These are phyloP conservation scores for Physcomitrellopsis africana DNA, from an alignment of 225 moss, liverwort and hornwort species.

Conservation along the genomic window DNA sequence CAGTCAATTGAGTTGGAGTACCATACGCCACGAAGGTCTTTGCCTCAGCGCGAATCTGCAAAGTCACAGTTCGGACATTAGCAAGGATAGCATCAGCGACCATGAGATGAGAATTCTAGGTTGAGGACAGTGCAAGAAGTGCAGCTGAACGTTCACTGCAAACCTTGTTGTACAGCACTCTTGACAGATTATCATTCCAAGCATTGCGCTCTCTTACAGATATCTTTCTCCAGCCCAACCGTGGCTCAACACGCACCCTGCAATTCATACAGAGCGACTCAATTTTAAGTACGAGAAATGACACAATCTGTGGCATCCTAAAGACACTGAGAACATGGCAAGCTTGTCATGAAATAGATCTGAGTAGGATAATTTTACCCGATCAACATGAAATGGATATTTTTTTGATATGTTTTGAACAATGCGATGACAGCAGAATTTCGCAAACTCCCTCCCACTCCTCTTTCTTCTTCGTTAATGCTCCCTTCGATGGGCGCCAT, in stretches of 20 bases:
- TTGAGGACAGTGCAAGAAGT: neutral
- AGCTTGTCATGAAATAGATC: neutral
- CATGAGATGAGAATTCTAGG: neutral
- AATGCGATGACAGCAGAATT: slow-evolving; percentile 70
- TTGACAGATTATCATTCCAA: slow-evolving; percentile 85
- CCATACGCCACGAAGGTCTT: slow-evolving; percentile 62
- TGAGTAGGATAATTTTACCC: slow-evolving; percentile 29
- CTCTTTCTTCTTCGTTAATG: slow-evolving; percentile 69
- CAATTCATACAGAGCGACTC: neutral
- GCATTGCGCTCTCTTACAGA: slow-evolving; percentile 67
- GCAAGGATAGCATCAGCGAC: neutral
- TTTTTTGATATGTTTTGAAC: slow-evolving; percentile 58
- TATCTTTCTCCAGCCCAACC: slow-evolving; percentile 74
- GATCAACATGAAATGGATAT: slow-evolving; percentile 83
- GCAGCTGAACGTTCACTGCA: neutral
- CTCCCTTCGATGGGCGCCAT: slow-evolving; percentile 70
- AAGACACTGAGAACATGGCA: neutral
- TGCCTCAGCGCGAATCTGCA: slow-evolving; percentile 70
- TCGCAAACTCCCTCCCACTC: slow-evolving; percentile 65
- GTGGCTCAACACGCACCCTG: slow-evolving; percentile 71
- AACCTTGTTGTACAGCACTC: slow-evolving; percentile 76
- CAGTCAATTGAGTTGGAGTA: slow-evolving; percentile 34
- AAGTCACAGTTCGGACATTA: neutral
- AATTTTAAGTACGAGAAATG: neutral
- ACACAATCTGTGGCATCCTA: too few species aligned